Evolutionary conservation across 2,329 filamentous ascomycete species (phyloP).

Genomic region (Calonectria pteridis): DNA sequence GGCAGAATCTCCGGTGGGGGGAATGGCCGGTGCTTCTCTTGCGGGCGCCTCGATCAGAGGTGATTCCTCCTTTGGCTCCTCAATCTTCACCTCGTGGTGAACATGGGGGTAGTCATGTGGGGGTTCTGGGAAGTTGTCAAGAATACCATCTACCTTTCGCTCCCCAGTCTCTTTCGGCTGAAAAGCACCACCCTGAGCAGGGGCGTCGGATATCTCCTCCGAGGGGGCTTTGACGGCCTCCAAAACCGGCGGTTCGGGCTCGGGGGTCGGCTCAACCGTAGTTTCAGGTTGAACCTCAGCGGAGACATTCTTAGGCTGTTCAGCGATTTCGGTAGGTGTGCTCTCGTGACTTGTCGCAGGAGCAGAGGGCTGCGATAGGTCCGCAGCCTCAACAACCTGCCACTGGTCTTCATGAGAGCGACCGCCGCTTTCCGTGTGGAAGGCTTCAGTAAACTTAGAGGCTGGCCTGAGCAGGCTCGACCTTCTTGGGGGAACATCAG

Average conservation of each 20-base stretch:
- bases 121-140: slow-evolving; percentile 36
- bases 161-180: slow-evolving; percentile 13
- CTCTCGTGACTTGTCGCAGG: not conserved
- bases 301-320: not conserved
- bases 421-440: not conserved
- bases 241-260: slow-evolving; percentile 26
- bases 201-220: slow-evolving; percentile 12
- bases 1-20: not conserved
- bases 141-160: slow-evolving; percentile 12
- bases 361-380: slow-evolving; percentile 9
- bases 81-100: slow-evolving; percentile 2
- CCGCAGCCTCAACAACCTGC: slow-evolving; percentile 28
- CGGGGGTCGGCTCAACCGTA: slow-evolving; percentile 7
- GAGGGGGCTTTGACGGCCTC: slow-evolving; percentile 20
- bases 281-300: slow-evolving; percentile 6
- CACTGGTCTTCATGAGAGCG: slow-evolving; percentile 29
- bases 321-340: not conserved
- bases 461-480: slow-evolving; percentile 1
- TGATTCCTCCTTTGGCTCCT: slow-evolving; percentile 19
- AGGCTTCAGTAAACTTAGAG: not conserved
- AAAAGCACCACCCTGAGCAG: not conserved
- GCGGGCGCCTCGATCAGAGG: not conserved
- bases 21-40: not conserved
- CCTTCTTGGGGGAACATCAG: not conserved
- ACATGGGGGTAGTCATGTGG: slow-evolving; percentile 24